A percentile compares a stretch with the other conserved stretches of the same genome.
Evolutionary conservation across 164 flowering plant genomes (phyloP).

Genomic region (Taxillus chinensis): DNA sequence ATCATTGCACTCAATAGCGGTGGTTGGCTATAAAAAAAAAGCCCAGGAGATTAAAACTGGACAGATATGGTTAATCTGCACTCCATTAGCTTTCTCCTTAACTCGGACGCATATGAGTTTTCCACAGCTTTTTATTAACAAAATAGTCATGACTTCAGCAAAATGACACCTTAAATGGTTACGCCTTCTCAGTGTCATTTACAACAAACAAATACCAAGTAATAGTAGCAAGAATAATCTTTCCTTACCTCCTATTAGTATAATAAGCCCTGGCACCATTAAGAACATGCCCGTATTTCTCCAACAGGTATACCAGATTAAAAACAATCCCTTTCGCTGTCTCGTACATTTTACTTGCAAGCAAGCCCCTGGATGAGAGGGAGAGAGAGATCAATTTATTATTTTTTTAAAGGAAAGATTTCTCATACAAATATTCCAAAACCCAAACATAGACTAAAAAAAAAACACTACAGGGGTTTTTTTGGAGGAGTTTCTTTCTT

Average conservation of each 20-base stretch:
- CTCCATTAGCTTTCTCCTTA: not conserved
- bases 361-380: constrained; percentile 59
- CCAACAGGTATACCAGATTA: constrained; percentile 61
- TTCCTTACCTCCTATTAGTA: constrained; percentile 67
- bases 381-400: too few relatives aligned
- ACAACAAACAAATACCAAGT: not conserved
- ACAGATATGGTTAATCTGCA: not conserved
- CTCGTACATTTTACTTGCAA: constrained; percentile 76
- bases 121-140: too few relatives aligned
- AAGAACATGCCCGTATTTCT: constrained; percentile 60
- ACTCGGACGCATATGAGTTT: too few relatives aligned
- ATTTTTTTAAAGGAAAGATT: too few relatives aligned
- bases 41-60: not conserved
- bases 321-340: constrained; percentile 73
- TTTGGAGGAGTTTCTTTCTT: too few relatives aligned
- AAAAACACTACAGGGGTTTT: too few relatives aligned
- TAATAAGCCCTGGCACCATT: constrained; percentile 88
- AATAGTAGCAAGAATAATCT: not conserved
- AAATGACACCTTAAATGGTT: too few relatives aligned
- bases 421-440: too few relatives aligned
- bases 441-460: too few relatives aligned
- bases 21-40: constrained; percentile 37
- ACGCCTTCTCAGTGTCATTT: too few relatives aligned
- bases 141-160: too few relatives aligned
- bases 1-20: constrained; percentile 49